phyloP scores from a whole-genome alignment of 169 alveolate genomes.

The Neospora caninum region DNA sequence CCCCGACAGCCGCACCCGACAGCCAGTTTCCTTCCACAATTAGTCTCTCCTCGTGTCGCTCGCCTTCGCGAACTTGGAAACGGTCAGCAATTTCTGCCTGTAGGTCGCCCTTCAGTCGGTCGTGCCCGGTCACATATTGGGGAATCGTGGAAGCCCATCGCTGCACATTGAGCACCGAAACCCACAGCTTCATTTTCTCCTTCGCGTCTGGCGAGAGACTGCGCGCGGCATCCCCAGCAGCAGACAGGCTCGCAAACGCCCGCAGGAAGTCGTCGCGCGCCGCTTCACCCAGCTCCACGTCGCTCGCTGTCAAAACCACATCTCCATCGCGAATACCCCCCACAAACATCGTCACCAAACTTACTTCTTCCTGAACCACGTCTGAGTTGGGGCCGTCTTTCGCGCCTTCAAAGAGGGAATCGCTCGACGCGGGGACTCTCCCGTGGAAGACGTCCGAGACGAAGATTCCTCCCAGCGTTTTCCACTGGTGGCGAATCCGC shows the following conservation, averaged over 20 bases:
- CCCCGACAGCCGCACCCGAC: conserved; percentile 62
- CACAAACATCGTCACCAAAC: background rate
- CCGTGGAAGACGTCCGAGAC: conserved; percentile 45
- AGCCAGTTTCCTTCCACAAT: conserved; percentile 59
- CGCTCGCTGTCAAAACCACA: background rate
- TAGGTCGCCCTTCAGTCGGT: conserved; percentile 48
- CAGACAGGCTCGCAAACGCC: background rate
- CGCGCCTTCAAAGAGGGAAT: background rate
- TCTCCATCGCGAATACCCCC: background rate
- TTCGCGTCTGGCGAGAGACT: background rate
- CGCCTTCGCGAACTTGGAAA: too few relatives aligned
- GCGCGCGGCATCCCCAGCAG: background rate
- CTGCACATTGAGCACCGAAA: background rate
- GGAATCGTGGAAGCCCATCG: conserved; percentile 43
- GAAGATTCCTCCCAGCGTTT: conserved; percentile 45
- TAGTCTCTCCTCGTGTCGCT: background rate
- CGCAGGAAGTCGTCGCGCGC: background rate
- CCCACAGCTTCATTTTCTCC: background rate
- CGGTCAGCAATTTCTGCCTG: background rate
- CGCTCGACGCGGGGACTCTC: background rate
- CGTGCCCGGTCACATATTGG: background rate
- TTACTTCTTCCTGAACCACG: background rate
- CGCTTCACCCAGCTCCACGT: background rate
- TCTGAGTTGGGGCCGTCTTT: background rate
- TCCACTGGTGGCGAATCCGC: background rate